A percentile compares a stretch with the other conserved stretches of the same genome.
phyloP scores from a whole-genome alignment of 345 rosid species.

The Abelmoschus esculentus region DNA sequence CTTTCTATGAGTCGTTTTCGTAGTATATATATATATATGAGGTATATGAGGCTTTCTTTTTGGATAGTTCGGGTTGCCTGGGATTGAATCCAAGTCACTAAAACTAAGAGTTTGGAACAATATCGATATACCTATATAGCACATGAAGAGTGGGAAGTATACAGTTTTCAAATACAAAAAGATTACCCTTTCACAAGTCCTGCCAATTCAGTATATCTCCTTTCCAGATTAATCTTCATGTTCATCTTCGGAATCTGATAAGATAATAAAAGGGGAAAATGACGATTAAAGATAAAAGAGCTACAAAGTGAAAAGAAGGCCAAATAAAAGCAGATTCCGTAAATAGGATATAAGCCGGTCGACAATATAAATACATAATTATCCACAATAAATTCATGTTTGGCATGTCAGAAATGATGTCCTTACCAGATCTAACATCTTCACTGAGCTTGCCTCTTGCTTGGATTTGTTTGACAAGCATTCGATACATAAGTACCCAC shows the following conservation, averaged over 20 bases:
- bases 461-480: conserved; percentile 76
- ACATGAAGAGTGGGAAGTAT: not conserved
- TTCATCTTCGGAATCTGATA: conserved; percentile 74
- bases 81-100: not conserved
- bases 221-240: conserved; percentile 52
- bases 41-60: too few relatives aligned
- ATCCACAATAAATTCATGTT: not conserved
- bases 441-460: conserved; percentile 67
- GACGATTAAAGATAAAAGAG: not conserved
- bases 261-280: not conserved
- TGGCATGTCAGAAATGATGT: not conserved
- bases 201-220: not conserved
- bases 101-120: not conserved
- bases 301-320: not conserved
- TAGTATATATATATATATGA: too few relatives aligned
- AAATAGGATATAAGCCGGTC: not conserved
- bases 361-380: not conserved
- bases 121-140: too few relatives aligned
- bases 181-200: conserved; percentile 18
- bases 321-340: not conserved
- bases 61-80: not conserved
- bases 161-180: not conserved
- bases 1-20: not conserved
- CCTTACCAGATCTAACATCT: conserved; percentile 87
- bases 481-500: conserved; percentile 85